These are phyloP conservation scores for Coleophoma cylindrospora DNA, from an alignment of 2,329 filamentous ascomycete genomes.

Conservation along the genomic window DNA sequence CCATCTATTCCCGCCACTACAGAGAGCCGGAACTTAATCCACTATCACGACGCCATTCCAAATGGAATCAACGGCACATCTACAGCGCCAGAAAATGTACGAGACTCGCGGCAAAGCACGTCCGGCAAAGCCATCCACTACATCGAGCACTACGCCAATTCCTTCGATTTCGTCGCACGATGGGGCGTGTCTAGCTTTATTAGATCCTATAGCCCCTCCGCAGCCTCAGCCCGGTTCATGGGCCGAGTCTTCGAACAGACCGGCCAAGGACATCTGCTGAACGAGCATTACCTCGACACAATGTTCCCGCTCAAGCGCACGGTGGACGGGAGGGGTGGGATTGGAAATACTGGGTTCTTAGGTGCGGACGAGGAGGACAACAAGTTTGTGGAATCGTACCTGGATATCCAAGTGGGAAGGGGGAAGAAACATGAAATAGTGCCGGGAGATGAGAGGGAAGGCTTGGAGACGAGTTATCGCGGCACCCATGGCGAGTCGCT, in stretches of 20 bases:
- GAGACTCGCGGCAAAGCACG: slow-evolving; percentile 1
- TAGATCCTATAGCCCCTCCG: slow-evolving; percentile 1
- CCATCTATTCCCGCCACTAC: slow-evolving; percentile 33
- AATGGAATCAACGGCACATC: neutral
- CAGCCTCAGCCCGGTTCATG: slow-evolving; percentile 19
- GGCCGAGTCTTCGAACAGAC: slow-evolving; percentile 19
- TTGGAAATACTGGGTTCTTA: slow-evolving; percentile 11
- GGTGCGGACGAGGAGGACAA: slow-evolving; percentile 9
- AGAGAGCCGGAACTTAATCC: slow-evolving; percentile 10
- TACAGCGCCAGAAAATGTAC: neutral
- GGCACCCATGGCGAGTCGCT: slow-evolving; percentile 5
- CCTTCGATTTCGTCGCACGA: slow-evolving; percentile 66
- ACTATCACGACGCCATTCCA: slow-evolving; percentile 18
- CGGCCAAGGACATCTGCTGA: slow-evolving; percentile 23
- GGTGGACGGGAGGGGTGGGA: slow-evolving; percentile 8
- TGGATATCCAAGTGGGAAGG: slow-evolving; percentile 18
- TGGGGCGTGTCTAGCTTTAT: slow-evolving; percentile 70
- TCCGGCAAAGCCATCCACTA: slow-evolving; percentile 50
- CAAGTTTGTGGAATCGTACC: slow-evolving; percentile 16
- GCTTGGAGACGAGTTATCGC: slow-evolving; percentile 35
- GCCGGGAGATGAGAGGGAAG: slow-evolving; percentile 36
- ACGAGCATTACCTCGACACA: slow-evolving; percentile 26
- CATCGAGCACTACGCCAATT: slow-evolving; percentile 78
- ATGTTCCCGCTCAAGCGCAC: slow-evolving; percentile 24
- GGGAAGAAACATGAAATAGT: slow-evolving; percentile 27